Percentiles rank a stretch among this genome's conserved stretches.
phyloP scores from a whole-genome alignment of 495 filamentous ascomycete genomes.

The Xylaria flabelliformis region DNA sequence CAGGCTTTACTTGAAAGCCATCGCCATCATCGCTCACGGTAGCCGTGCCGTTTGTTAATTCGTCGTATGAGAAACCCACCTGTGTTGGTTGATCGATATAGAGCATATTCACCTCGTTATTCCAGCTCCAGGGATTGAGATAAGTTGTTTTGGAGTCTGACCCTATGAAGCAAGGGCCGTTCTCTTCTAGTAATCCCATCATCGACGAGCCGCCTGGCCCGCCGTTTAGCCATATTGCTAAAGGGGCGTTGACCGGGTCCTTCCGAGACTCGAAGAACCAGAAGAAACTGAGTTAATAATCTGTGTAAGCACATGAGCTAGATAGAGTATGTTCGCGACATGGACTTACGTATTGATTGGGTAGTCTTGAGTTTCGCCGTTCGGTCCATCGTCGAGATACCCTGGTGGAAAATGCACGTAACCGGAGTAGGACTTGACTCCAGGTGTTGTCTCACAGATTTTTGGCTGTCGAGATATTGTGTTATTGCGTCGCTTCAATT shows the following conservation, averaged over 20 bases:
- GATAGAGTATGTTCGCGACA: neutral
- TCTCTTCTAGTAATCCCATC: conserved; percentile 31
- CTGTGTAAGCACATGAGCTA: conserved; percentile 5
- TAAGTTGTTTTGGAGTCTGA: conserved; percentile 25
- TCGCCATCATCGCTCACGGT: conserved; percentile 41
- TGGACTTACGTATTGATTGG: conserved; percentile 30
- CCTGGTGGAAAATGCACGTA: conserved; percentile 52
- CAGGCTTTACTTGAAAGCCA: neutral
- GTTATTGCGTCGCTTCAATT: neutral
- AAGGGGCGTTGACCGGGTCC: conserved; percentile 53
- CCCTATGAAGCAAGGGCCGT: conserved; percentile 32
- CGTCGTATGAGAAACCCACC: conserved; percentile 64
- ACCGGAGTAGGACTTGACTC: conserved; percentile 61
- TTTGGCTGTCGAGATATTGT: conserved; percentile 32
- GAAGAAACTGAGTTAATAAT: conserved; percentile 2
- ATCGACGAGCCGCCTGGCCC: conserved; percentile 52
- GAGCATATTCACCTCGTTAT: conserved; percentile 74
- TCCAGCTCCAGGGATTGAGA: conserved; percentile 64
- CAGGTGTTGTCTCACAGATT: conserved; percentile 60
- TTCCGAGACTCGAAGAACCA: conserved; percentile 56
- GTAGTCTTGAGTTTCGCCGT: conserved; percentile 20
- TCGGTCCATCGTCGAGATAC: conserved; percentile 23
- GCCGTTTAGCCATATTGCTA: conserved; percentile 61
- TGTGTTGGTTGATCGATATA: conserved; percentile 72
- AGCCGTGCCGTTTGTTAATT: conserved; percentile 57